Percentiles rank a stretch among this genome's conserved stretches.
These are phyloP conservation scores for Gilbertella persicaria DNA, from an alignment of 371 early-diverging fungal genomes.

Conservation along the genomic window DNA sequence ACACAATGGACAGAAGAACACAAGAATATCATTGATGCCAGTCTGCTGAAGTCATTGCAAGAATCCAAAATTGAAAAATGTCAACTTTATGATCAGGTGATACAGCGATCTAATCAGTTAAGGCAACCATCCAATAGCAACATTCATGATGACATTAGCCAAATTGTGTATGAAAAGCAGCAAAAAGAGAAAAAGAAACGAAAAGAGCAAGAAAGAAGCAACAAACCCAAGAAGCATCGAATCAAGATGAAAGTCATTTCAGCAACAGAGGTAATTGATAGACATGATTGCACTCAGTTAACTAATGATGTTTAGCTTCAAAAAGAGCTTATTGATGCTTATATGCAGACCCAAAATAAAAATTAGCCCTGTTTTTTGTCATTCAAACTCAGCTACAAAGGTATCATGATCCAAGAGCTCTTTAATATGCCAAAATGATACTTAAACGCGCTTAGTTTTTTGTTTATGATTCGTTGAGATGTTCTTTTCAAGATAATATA, in stretches of 20 bases:
- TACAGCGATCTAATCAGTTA: conserved; percentile 4
- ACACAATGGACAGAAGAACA: background rate
- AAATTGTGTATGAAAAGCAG: conserved; percentile 3
- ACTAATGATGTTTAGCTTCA: conserved; percentile 1
- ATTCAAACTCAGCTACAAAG: no score
- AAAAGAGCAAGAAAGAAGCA: conserved; percentile 2
- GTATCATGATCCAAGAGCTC: no score
- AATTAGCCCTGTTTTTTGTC: no score
- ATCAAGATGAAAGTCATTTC: conserved; percentile 10
- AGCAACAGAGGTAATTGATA: conserved; percentile 8
- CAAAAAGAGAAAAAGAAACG: background rate
- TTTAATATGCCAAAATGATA: no score
- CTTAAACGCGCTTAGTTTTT: no score
- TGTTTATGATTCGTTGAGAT: no score
- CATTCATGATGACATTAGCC: background rate
- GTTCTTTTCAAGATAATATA: no score
- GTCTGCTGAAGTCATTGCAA: no score
- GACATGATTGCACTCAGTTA: no score
- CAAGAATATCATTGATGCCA: background rate
- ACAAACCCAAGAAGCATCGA: conserved; percentile 6
- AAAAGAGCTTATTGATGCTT: conserved; percentile 13
- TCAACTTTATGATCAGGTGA: conserved; percentile 14
- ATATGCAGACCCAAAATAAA: conserved; percentile 11
- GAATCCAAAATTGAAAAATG: conserved; percentile 3
- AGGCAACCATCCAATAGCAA: background rate